Percentiles rank a stretch among this genome's conserved stretches.
Conservation (phyloP, 257 asterid species). For the Lithospermum erythrorhizon region DNA sequence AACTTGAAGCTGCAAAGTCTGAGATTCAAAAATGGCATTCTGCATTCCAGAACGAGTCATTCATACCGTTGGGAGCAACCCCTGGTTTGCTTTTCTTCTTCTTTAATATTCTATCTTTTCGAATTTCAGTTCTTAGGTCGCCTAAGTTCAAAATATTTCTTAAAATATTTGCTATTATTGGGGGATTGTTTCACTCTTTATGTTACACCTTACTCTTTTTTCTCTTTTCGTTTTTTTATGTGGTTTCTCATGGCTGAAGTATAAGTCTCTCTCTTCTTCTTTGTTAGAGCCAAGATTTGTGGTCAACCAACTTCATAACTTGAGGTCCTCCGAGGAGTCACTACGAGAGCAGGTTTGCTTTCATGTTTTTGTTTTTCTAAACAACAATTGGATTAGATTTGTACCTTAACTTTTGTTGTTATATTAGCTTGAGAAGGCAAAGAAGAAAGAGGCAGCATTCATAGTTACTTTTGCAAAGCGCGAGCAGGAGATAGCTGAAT, state of each 20-base stretch:
- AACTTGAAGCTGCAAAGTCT: conserved; percentile 70
- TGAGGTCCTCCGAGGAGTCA: conserved; percentile 86
- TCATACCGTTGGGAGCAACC: conserved; percentile 50
- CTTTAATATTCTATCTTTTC: background rate
- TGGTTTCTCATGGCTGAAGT: background rate
- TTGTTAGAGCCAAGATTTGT: conserved; percentile 52
- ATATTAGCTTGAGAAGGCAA: conserved; percentile 79
- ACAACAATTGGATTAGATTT: background rate
- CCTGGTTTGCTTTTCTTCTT: conserved; percentile 54
- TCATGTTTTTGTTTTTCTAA: conserved; percentile 5
- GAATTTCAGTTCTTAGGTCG: background rate
- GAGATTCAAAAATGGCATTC: conserved; percentile 92
- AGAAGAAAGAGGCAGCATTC: conserved; percentile 94
- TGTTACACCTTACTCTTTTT: background rate
- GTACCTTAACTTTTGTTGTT: background rate
- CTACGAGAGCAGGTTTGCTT: conserved; percentile 75
- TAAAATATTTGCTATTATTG: background rate
- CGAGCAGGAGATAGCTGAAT: conserved; percentile 98
- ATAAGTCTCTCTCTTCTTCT: conserved; percentile 1
- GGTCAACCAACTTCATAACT: conserved; percentile 58
- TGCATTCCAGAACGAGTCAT: conserved; percentile 72
- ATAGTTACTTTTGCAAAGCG: conserved; percentile 93
- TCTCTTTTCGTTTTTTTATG: background rate
- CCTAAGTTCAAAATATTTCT: background rate
- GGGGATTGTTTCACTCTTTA: background rate